Base-by-base conservation (phyloP, 345 rosid species). In the Eucalyptus sp. region DNA sequence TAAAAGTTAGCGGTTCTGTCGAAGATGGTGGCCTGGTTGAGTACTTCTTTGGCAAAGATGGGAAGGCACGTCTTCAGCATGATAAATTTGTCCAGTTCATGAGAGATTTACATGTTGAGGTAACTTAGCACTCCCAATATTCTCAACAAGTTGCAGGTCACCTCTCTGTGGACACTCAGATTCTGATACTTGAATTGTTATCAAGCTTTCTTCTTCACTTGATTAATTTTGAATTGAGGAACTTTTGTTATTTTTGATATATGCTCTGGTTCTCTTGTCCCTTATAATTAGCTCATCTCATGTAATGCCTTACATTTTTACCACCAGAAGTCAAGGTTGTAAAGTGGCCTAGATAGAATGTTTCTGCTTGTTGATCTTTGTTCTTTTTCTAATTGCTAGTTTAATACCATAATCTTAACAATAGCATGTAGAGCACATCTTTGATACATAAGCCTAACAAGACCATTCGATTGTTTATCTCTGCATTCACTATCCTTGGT, bases 41-140 rank as follows among this genome's bases (percentile, higher is more conserved):
- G 90, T 90, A 92, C 94, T 98, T 98, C 90, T 98, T 98, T 89
- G 99, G 99, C 41, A 86, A 94, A 91, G 98, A 96, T 95, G 99
- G 99, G 88, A 91, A 88, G 50, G 54, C 90, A 50, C 24, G 94
- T 79, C 99, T 98, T 43, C 92, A 85, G 51, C 98, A 94, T 89
- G 99, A 95, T 84, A 95, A 94, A 89, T 98, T 98, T 91, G 92
- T 94, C 81, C 92, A 93, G 86, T 98, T 98, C 93, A 81, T 98
- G 95, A 92, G 93, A 89, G 94, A 93, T 79, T 94, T 97, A 89
- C 94, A 92, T 16, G 94, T 93, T 50, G 99, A 97, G 94, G 99
- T 96, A 92, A 90, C 92, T 86, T 46, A 66, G 24, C 84, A 76
- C 48, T 76, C 44, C 29, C 84, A 76, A 76, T 76, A 37, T 41